These are phyloP conservation scores for Daedaleopsis sinensis DNA, from an alignment of 768 basidiomycete genomes.

Conservation along the genomic window DNA sequence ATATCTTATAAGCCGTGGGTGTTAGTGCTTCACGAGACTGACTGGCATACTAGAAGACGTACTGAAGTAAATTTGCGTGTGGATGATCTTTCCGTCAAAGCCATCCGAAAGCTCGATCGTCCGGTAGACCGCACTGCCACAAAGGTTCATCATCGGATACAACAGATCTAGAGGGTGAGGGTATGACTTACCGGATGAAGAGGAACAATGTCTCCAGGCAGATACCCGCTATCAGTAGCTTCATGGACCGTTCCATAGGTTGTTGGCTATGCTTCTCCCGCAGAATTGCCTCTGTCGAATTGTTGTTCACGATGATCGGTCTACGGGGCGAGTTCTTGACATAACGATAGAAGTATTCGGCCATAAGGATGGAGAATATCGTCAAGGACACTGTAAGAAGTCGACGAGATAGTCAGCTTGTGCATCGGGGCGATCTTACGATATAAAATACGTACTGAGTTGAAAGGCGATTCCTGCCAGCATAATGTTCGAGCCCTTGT, in stretches of 20 bases:
- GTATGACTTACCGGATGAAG: conserved; percentile 15
- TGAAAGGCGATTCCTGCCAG: conserved; percentile 55
- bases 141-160: too few species aligned
- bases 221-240: conserved; percentile 10
- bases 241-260: conserved; percentile 1
- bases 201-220: conserved; percentile 9
- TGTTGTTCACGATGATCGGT: background rate
- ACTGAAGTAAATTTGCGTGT: conserved; percentile 52
- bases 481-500: conserved; percentile 29
- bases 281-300: background rate
- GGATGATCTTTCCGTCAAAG: conserved; percentile 52
- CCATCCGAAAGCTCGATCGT: conserved; percentile 51
- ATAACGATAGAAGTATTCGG: conserved; percentile 10
- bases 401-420: too few species aligned
- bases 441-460: conserved; percentile 29
- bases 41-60: too few species aligned
- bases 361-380: conserved; percentile 7
- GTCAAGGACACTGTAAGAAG: conserved; percentile 6
- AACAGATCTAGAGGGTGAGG: background rate
- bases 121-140: conserved; percentile 47
- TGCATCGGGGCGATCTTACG: too few species aligned
- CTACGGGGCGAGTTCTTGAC: background rate
- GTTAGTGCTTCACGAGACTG: too few species aligned
- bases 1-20: conserved; percentile 37
- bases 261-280: background rate